Evolutionary conservation across 2,329 filamentous ascomycete species (phyloP), one percentile per base, ranked within the genome.

Genomic region (Penicillium sclerotigenum): DNA sequence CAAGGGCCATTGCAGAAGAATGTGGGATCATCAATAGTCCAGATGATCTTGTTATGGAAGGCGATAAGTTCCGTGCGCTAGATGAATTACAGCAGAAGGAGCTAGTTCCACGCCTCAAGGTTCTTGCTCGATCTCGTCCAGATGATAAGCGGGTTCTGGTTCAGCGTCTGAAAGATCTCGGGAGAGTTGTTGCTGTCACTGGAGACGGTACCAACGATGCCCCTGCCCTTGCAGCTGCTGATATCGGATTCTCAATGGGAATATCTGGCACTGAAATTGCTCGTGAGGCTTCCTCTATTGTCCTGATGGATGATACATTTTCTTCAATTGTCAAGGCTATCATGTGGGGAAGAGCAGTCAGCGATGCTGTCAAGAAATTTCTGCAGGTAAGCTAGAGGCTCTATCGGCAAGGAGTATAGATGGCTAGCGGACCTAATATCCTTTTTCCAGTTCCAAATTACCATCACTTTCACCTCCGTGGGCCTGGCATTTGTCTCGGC

Each of bases 401-500:
- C 24, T 78, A 22, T 18, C 13, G 18, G n/a, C 26, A 24, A 36
- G 5, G 14, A n/a, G 18, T n/a, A 42, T 22, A 18, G 14, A 24
- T 33, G 8, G 20, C 3, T 5, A 10, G 4, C 8, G 3, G 5
- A 10, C 13, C 43, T 48, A 18, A 48, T 13, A 26, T n/a, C 3
- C 6, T 9, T 34, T 34, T 18, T 48, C 16, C 9, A 85, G 74
- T 73, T 74, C 48, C 71, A 74, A 65, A 80, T 87, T 56, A 87
- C 84, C 0, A 84, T 87, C 68, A 87, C 86, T 65, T 85, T 87
- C 53, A 87, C 84, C 1, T 84, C 84, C 2, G 84, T 87, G 22
- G 69, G 85, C 10, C 76, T 87, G 2, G 83, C 84, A 2, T 85
- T 87, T 49, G 76, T 86, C 59, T 82, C 84, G 1, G 81, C 85